These are phyloP conservation scores for Triglochin maritima DNA, from an alignment of 106 monocot genomes.

Conservation along the genomic window DNA sequence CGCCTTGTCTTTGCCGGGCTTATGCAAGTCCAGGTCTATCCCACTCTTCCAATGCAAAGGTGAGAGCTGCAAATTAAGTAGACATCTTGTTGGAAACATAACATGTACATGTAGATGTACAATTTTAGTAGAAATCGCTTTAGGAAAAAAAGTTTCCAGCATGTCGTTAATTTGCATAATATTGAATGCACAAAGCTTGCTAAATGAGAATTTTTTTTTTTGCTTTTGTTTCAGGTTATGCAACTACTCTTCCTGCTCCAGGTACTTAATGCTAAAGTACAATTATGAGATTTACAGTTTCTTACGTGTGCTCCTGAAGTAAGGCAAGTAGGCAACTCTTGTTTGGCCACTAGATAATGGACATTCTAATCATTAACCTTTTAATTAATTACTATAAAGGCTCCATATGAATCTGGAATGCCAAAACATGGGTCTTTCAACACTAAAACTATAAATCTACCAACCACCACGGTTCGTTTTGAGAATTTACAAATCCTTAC, in stretches of 20 bases:
- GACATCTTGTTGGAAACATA: background rate
- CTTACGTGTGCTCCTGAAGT: background rate
- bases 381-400: too few species aligned
- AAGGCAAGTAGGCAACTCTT: background rate
- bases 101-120: background rate
- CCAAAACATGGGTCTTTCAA: too few species aligned
- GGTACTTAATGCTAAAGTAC: background rate
- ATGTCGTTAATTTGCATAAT: too few species aligned
- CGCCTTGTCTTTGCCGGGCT: constrained; percentile 39
- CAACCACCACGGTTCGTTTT: too few species aligned
- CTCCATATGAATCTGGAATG: too few species aligned
- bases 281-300: background rate
- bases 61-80: background rate
- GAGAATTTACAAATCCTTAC: too few species aligned
- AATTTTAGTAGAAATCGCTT: background rate
- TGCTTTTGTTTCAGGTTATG: constrained; percentile 1
- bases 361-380: too few species aligned
- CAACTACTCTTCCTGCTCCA: constrained; percentile 7
- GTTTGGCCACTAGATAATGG: too few species aligned
- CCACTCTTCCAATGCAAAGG: constrained; percentile 77
- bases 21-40: constrained; percentile 36
- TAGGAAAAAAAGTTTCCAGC: too few species aligned
- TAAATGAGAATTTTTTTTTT: too few species aligned
- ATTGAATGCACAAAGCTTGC: too few species aligned
- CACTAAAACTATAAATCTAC: too few species aligned